Evolutionary conservation across 176 grass and related monocot species (phyloP).

Genomic region (Cenchrus americanus): DNA sequence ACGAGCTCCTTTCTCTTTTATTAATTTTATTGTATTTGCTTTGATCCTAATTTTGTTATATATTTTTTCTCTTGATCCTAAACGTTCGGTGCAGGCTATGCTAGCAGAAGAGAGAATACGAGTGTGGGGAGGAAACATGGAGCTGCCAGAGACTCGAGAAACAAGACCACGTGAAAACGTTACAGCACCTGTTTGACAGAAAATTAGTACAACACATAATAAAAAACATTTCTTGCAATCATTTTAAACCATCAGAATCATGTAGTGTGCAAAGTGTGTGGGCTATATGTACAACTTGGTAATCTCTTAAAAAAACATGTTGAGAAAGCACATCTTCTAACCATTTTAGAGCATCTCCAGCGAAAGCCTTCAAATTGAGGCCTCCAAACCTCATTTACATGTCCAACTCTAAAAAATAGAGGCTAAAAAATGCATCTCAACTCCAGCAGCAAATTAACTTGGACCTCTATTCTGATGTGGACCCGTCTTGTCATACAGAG

Average conservation of each 20-base stretch:
- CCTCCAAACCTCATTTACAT: no score
- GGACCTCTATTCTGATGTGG: no score
- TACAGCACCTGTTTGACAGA: neutral
- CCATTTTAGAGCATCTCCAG: no score
- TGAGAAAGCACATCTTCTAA: no score
- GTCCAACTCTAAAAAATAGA: no score
- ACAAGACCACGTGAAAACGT: neutral
- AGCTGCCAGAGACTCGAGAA: conserved; percentile 48
- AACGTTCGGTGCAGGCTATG: conserved; percentile 46
- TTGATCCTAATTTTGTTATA: neutral
- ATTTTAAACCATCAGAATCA: neutral
- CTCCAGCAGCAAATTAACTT: no score
- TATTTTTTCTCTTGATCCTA: neutral
- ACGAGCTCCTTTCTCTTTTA: neutral
- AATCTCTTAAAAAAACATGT: neutral
- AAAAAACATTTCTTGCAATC: neutral
- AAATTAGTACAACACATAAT: neutral
- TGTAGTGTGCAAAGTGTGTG: neutral
- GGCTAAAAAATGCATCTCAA: no score
- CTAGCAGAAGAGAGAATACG: conserved; percentile 62
- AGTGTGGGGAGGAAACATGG: conserved; percentile 53
- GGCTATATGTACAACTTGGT: neutral
- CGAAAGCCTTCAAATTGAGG: no score
- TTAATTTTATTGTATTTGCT: neutral
- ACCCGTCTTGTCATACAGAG: no score